Base-by-base conservation (phyloP, 257 asterid genomes). In the Thymus mandschuricus region DNA sequence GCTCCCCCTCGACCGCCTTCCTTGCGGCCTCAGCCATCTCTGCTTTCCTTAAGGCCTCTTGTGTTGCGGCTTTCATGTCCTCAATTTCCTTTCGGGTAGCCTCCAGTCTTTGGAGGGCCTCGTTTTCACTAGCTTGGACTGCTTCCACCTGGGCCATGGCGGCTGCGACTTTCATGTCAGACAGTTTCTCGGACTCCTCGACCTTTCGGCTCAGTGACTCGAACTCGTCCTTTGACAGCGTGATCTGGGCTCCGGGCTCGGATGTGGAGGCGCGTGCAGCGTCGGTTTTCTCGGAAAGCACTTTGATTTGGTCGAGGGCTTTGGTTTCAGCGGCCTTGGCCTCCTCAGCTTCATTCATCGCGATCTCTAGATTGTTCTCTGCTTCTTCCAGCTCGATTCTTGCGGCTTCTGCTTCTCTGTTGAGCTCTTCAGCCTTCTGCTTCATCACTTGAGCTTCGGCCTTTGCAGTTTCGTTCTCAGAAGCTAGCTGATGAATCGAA, bases 101-200 rank as follows among this genome's bases (percentile, higher is more conserved):
- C 75, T 89, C 89, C 61, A 91, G 68, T 78, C 83, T 85, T 84
- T 85, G 79, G 34, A 88, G 69, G 13, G 93, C 93, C 80, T 94
- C 99, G 12, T 87, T 73, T 78, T 94, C 92, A 27, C 93, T 83
- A 6, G 97, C 97, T 71, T 81, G 88, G 76, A 89, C 92, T 0
- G 96, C 97, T 68, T 89, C 98, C 27, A 81, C 91, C 82, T 88
- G 98, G 50, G 98, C 98, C 79, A 86, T 74, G 35, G 97, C 99
- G 38, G 99, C 97, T 29, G 84, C 92, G 52, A 92, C 93, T 80
- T 74, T 91, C 85, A 88, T 83, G 60, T 82, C 97, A 0, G 95
- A 83, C 72, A 91, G 67, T 60, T 86, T 89, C 56, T 86, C 78
- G 6, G 89, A 85, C 60, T 91, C 99, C 67, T 86, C 93, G 30